Conservation (phyloP, 331 rosid species). For the Erythrophleum ivorense region DNA sequence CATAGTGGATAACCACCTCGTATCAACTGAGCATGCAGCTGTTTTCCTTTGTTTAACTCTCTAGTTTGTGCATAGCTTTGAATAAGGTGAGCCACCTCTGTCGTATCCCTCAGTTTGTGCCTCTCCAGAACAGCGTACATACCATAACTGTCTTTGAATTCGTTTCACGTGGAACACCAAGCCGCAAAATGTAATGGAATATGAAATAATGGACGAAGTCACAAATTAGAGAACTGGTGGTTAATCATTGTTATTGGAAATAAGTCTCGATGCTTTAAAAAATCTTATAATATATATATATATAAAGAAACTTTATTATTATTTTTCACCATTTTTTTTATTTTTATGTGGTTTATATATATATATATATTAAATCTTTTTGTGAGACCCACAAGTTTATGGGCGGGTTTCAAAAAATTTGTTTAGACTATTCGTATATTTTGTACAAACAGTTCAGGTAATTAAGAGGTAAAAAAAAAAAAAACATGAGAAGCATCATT, state of each 20-base stretch:
- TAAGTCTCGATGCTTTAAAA: background rate
- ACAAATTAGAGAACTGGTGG: background rate
- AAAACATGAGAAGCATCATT: background rate
- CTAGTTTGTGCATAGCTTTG: conserved; percentile 36
- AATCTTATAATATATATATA: too few relatives aligned
- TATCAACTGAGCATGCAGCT: conserved; percentile 39
- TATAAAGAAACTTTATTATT: too few relatives aligned
- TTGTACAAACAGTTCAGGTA: too few relatives aligned
- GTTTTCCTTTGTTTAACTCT: conserved; percentile 40
- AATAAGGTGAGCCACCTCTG: conserved; percentile 25
- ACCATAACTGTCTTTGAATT: background rate
- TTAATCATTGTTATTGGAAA: too few relatives aligned
- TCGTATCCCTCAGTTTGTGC: conserved; percentile 24
- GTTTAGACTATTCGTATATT: too few relatives aligned
- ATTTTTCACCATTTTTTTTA: too few relatives aligned
- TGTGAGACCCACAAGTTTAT: too few relatives aligned
- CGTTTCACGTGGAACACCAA: background rate
- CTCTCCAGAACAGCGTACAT: background rate
- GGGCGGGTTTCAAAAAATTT: too few relatives aligned
- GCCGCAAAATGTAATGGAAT: background rate
- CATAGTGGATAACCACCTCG: conserved; percentile 31
- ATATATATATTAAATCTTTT: too few relatives aligned
- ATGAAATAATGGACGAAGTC: background rate
- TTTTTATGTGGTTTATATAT: too few relatives aligned
- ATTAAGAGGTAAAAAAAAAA: too few relatives aligned